phyloP scores from a whole-genome alignment of 2,329 filamentous ascomycete species.

The Fusarium pseudograminearum region DNA sequence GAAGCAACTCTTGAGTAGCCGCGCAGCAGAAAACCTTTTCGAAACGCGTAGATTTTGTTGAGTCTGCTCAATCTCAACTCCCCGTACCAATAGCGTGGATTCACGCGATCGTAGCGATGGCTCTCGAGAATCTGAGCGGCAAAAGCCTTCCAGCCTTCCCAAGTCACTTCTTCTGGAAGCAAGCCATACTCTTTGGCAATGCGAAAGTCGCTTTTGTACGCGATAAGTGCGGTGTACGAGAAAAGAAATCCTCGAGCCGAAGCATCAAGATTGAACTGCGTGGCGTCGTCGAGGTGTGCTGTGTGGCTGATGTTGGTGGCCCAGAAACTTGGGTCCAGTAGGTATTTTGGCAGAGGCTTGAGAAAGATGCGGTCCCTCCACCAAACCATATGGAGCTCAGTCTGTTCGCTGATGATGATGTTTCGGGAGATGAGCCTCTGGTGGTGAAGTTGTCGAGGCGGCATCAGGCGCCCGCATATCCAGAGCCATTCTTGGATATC shows the following conservation, averaged over 20 bases:
- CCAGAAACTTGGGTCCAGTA: slow-evolving; percentile 56
- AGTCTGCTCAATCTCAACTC: slow-evolving; percentile 57
- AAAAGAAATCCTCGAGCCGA: slow-evolving; percentile 55
- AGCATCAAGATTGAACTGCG: slow-evolving; percentile 25
- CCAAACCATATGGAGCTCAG: slow-evolving; percentile 57
- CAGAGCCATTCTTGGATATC: slow-evolving; percentile 38
- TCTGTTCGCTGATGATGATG: slow-evolving; percentile 53
- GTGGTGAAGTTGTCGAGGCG: slow-evolving; percentile 55
- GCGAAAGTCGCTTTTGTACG: slow-evolving; percentile 54
- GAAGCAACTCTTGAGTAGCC: slow-evolving; percentile 37
- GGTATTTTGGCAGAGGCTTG: slow-evolving; percentile 57
- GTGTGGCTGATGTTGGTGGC: slow-evolving; percentile 44
- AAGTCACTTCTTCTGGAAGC: slow-evolving; percentile 52
- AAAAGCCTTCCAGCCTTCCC: slow-evolving; percentile 54
- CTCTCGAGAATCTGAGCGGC: slow-evolving; percentile 44
- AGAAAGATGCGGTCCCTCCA: slow-evolving; percentile 53
- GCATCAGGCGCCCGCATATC: slow-evolving; percentile 47
- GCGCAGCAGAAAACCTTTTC: slow-evolving; percentile 27
- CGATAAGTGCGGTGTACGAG: slow-evolving; percentile 54
- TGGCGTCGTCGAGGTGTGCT: slow-evolving; percentile 20
- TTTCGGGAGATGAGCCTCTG: slow-evolving; percentile 51
- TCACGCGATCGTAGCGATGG: slow-evolving; percentile 49
- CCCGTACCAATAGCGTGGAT: slow-evolving; percentile 56
- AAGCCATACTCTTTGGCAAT: slow-evolving; percentile 53
- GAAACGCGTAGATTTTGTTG: slow-evolving; percentile 48